Evolutionary conservation across 768 basidiomycete species (phyloP).

Genomic region (Fibroporia radiculosa): DNA sequence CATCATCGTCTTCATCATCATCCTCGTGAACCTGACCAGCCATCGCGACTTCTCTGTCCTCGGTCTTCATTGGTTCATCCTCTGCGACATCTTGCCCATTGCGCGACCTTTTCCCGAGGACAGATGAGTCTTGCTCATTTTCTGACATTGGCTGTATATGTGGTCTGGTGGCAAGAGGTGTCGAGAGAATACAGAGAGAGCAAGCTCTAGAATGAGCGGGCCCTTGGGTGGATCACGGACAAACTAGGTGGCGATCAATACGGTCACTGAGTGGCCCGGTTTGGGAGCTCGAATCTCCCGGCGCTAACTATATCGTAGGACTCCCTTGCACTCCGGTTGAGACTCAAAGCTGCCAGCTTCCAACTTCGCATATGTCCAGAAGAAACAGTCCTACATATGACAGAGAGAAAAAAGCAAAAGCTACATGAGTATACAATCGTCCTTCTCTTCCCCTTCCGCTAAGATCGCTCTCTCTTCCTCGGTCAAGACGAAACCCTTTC

Average conservation of each 20-base stretch:
- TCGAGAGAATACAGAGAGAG: too few relatives aligned
- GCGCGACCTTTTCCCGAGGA: constrained; percentile 20
- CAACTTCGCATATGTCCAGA: background rate
- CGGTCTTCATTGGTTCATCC: constrained; percentile 6
- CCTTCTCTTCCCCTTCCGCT: constrained; percentile 41
- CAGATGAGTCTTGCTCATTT: constrained; percentile 15
- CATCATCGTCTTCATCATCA: constrained; percentile 63
- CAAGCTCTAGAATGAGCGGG: too few relatives aligned
- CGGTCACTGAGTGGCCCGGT: too few relatives aligned
- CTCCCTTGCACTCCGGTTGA: too few relatives aligned
- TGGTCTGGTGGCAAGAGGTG: too few relatives aligned
- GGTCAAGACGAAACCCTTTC: constrained; percentile 66
- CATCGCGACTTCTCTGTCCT: constrained; percentile 3
- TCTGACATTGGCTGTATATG: too few relatives aligned
- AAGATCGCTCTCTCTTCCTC: constrained; percentile 59
- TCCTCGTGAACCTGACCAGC: constrained; percentile 14
- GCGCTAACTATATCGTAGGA: too few relatives aligned
- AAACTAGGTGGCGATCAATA: too few relatives aligned
- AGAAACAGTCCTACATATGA: background rate
- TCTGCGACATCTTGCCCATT: constrained; percentile 8
- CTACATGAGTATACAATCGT: constrained; percentile 38
- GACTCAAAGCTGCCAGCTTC: too few relatives aligned
- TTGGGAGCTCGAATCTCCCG: too few relatives aligned
- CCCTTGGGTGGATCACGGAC: too few relatives aligned
- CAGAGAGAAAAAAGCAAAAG: background rate